Conservation (phyloP, 805 yeast species). For the Starmera quercuum region DNA sequence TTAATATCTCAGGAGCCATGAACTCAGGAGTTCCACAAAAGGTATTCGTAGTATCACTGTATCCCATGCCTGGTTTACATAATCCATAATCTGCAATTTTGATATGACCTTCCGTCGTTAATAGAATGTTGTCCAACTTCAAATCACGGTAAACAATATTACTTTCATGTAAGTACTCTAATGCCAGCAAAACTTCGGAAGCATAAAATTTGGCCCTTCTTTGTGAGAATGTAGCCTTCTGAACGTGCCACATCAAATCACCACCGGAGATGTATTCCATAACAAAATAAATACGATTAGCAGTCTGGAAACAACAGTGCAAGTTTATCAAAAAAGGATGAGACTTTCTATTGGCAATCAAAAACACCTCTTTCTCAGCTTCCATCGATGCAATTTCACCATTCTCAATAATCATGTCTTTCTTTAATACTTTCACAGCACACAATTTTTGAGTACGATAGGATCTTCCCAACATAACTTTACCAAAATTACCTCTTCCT, state of each 20-base stretch:
- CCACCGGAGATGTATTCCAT: conserved; percentile 99
- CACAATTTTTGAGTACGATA: conserved; percentile 74
- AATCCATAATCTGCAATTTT: conserved; percentile 96
- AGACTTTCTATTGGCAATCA: conserved; percentile 71
- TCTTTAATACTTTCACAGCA: conserved; percentile 94
- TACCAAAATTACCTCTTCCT: conserved; percentile 98
- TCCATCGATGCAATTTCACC: conserved; percentile 94
- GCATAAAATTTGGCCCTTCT: conserved; percentile 96
- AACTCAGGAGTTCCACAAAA: conserved; percentile 99
- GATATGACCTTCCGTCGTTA: conserved; percentile 88
- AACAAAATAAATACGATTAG: conserved; percentile 92
- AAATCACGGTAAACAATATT: conserved; percentile 95
- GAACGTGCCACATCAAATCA: conserved; percentile 99
- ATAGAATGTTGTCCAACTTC: conserved; percentile 87
- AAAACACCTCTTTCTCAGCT: conserved; percentile 89
- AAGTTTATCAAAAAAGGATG: conserved; percentile 91
- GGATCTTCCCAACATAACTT: conserved; percentile 94
- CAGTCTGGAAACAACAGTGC: conserved; percentile 96
- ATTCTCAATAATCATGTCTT: conserved; percentile 89
- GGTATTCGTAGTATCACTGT: conserved; percentile 79
- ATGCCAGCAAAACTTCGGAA: conserved; percentile 86
- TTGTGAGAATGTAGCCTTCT: conserved; percentile 80
- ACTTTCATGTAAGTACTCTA: conserved; percentile 89
- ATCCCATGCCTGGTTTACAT: conserved; percentile 91
- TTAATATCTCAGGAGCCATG: conserved; percentile 97